A percentile compares a stretch with the other conserved stretches of the same genome.
Conservation (phyloP, 805 yeast genomes). For the Myxozyma nipponensis region DNA sequence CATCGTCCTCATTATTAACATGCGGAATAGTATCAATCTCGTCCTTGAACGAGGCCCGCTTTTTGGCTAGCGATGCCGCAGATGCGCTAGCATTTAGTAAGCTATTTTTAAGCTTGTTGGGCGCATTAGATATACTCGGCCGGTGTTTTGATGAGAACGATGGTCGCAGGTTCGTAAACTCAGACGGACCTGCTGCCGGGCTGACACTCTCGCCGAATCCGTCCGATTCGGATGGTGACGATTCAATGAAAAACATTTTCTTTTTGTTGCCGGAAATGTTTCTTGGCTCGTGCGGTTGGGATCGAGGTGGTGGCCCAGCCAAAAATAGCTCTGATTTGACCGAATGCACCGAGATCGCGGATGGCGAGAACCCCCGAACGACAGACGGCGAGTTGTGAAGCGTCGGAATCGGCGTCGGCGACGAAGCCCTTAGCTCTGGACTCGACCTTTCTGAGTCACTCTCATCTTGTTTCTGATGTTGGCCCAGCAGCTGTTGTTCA, state of each 20-base stretch:
- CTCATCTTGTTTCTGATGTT: not conserved
- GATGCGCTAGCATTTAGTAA: not conserved
- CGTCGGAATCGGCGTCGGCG: not conserved
- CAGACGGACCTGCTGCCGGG: slow-evolving; percentile 11
- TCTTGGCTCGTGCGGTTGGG: slow-evolving; percentile 1
- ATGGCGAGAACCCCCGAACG: slow-evolving; percentile 41
- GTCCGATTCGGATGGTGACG: slow-evolving; percentile 39
- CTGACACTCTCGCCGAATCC: slow-evolving; percentile 30
- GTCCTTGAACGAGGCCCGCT: slow-evolving; percentile 24
- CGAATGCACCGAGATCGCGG: slow-evolving; percentile 37
- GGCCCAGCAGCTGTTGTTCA: not conserved
- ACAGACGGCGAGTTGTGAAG: slow-evolving; percentile 22
- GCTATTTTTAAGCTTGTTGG: not conserved
- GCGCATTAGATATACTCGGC: not conserved
- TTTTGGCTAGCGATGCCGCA: not conserved
- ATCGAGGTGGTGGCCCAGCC: slow-evolving; percentile 1
- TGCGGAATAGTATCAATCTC: slow-evolving; percentile 21
- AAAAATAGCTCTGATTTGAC: slow-evolving; percentile 23
- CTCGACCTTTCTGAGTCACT: not conserved
- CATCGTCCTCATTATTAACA: slow-evolving; percentile 7
- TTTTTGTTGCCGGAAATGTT: not conserved
- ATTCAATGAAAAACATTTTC: slow-evolving; percentile 42
- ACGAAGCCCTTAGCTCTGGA: not conserved
- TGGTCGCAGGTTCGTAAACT: slow-evolving; percentile 1
- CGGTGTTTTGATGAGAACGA: slow-evolving; percentile 11